Base-by-base conservation (phyloP, 2,329 filamentous ascomycete genomes). In the Fusarium proliferatum region DNA sequence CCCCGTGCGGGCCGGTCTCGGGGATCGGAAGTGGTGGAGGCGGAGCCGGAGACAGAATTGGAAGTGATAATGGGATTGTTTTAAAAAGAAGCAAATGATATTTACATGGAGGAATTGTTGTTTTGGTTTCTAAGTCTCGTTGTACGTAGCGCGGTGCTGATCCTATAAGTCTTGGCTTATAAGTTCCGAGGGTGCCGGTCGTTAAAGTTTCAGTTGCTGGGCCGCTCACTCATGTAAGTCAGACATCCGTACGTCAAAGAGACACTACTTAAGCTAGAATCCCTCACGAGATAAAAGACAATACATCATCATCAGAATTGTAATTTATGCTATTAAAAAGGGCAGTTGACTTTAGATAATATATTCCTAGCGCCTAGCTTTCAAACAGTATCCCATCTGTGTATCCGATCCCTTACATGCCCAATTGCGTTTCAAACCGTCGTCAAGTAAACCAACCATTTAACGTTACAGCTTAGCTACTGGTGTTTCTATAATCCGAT, bases 381-480 rank as follows among this genome's bases (percentile, higher is more conserved):
- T 15, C 19, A 17, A 30, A 30, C 15, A 36, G 10, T 30, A 17
- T 41, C 9, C 36, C 13, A n/a, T 33, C 26, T 28, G 21, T 30
- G 33, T 38, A n/a, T 39, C 28, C 36, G 30, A 17, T 61, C 36
- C 23, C 42, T 38, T 17, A 42, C 43, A 34, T 56, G 53, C 34
- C 36, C 36, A 15, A 13, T 34, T 9, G 8, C 23, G 26, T 36
- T 49, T 48, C 34, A 23, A 15, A n/a, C 19, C 26, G 17, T 30
- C 17, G 10, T 26, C 56, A 38, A 57, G 9, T 10, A 7, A 16
- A 67, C 45, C 76, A 28, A 17, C 8, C 15, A 62, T 59, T 43
- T 33, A 33, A 33, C 33, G 33, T 33, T 67, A 83, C 36, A 84
- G 64, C 76, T 81, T 84, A 6, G 82, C 77, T 9, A 62, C 28